Evolutionary conservation across 2,329 filamentous ascomycete genomes (phyloP).

Genomic region (Diaporthe helianthi): DNA sequence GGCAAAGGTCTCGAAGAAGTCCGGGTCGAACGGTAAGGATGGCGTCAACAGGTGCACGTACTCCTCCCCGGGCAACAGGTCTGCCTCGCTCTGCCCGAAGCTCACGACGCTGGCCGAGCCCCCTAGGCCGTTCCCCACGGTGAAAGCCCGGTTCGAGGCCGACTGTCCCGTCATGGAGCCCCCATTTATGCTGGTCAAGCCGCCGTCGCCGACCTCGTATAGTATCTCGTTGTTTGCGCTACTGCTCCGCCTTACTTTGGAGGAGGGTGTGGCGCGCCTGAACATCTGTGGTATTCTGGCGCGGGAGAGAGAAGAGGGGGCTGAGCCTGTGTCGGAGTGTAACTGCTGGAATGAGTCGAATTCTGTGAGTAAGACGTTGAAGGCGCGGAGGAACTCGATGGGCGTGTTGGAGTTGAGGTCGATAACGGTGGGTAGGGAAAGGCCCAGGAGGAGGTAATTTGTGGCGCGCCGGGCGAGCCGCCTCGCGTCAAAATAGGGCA

Average conservation of each 20-base stretch:
- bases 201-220: conserved; percentile 38
- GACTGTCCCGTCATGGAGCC: conserved; percentile 25
- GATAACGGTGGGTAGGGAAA: conserved; percentile 87
- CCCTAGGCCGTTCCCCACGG: conserved; percentile 42
- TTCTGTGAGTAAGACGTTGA: conserved; percentile 85
- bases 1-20: conserved; percentile 96
- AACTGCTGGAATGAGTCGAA: conserved; percentile 94
- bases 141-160: conserved; percentile 22
- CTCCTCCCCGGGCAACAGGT: conserved; percentile 81
- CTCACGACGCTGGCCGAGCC: conserved; percentile 57
- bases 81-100: conserved; percentile 66
- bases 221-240: conserved; percentile 50
- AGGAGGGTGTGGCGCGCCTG: conserved; percentile 65
- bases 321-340: conserved; percentile 77
- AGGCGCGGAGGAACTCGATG: conserved; percentile 83
- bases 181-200: conserved; percentile 34
- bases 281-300: conserved; percentile 87
- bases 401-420: conserved; percentile 84
- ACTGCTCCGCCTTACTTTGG: conserved; percentile 64
- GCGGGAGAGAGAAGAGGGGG: conserved; percentile 73
- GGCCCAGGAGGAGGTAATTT: conserved; percentile 90
- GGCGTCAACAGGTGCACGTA: conserved; percentile 92
- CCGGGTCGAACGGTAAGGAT: conserved; percentile 90
- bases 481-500: conserved; percentile 84
- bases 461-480: conserved; percentile 90